Evolutionary conservation across 2,329 filamentous ascomycete genomes (phyloP), one percentile per base, ranked within the genome.

Genomic region (Leptographium radiaticola): DNA sequence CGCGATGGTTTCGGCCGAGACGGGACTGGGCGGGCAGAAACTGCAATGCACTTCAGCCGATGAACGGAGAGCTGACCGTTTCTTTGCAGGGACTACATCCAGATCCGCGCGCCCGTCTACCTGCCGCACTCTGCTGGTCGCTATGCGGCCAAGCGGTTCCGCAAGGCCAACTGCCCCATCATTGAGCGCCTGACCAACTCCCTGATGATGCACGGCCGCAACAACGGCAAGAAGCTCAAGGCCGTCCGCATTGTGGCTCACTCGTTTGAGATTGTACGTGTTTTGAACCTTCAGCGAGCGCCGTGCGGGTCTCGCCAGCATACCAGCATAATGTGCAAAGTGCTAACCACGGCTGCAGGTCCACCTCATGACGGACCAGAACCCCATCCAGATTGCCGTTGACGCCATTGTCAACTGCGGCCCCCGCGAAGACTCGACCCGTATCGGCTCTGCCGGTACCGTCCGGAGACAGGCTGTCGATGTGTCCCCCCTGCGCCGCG

Each of bases 221-320:
- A 98, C 88, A 98, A 96, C 87, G 93, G 93, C 77, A 98, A 98
- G 87, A 98, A 98, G 89, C 85, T 97, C 72, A 96, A 95, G 90
- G 94, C 93, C 71, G 91, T 97, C 75, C 89, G 93, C 77, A 98
- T 98, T 67, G 90, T 98, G 68, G 90, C 90, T 66, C 93, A 98
- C 82, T 77, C 91, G 68, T 98, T 98, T 77, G 94, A 98, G 83
- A 98, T 98, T 74, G 91, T 96, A 86, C 60, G 65, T 61, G 9
- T 36, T 36, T 33, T 42, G 6, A 2, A 8, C 6, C 20, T 2
- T 5, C 25, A n/a, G n/a, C 25, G 3, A 25, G 25, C 25, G 5
- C 25, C 25, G 25, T n/a, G 25, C 25, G 25, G 25, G 25, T 25
- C 25, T 25, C 3, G 25, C 5, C 25, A 25, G 25, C 34, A 36